Evolutionary conservation across 1,284 basidiomycete genomes (phyloP).

Genomic region (Sparassis latifolia): DNA sequence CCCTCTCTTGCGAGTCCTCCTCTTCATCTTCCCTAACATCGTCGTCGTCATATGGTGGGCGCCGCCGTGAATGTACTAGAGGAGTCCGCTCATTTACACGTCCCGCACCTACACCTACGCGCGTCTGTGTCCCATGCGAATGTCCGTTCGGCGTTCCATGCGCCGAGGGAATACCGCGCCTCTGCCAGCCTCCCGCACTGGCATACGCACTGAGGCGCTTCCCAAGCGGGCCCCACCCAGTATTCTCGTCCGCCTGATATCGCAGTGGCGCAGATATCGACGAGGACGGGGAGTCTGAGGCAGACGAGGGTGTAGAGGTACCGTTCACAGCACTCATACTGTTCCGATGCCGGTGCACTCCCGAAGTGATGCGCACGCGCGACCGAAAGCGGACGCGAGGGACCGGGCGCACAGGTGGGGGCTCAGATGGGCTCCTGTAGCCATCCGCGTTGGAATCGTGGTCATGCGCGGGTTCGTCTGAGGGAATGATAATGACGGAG

Average conservation of each 20-base stretch:
- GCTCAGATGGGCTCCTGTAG: conserved; percentile 10
- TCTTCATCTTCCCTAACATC: conserved; percentile 22
- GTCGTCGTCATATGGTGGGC: conserved; percentile 12
- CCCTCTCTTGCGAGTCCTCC: conserved; percentile 10
- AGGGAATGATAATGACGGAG: conserved; percentile 22
- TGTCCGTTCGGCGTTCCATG: conserved; percentile 1
- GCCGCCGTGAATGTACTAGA: conserved; percentile 16
- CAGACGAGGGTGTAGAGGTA: conserved; percentile 32
- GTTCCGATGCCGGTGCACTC: conserved; percentile 29
- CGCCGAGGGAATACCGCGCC: conserved; percentile 10
- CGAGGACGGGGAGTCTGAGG: conserved; percentile 58
- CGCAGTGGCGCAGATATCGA: conserved; percentile 69
- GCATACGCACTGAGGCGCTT: conserved; percentile 40
- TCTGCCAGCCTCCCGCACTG: conserved; percentile 21
- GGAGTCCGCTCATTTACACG: conserved; percentile 28
- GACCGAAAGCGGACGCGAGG: conserved; percentile 48
- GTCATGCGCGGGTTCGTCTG: conserved; percentile 6
- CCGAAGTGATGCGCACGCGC: conserved; percentile 49
- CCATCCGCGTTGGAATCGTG: conserved; percentile 12
- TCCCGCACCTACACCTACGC: conserved; percentile 1
- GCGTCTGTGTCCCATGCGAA: neutral
- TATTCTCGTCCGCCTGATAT: conserved; percentile 43
- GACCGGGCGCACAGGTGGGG: conserved; percentile 14
- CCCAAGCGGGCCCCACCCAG: conserved; percentile 53
- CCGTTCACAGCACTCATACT: conserved; percentile 7